phyloP scores from a whole-genome alignment of 176 grass and related monocot genomes.

The Bolboschoenus planiculmis region DNA sequence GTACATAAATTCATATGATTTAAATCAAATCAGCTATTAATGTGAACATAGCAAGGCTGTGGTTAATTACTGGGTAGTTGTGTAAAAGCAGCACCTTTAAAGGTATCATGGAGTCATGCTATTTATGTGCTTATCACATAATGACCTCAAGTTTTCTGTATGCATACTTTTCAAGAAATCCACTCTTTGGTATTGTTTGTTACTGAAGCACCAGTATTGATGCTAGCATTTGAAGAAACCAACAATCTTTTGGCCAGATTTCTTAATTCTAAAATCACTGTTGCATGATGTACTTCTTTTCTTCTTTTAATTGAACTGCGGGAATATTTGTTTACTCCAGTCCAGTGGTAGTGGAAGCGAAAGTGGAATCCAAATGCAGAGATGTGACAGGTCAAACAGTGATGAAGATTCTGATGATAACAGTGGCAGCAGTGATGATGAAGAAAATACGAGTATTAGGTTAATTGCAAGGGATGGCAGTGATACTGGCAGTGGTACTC shows the following conservation, averaged over 20 bases:
- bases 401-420: constrained; percentile 42
- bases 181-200: not conserved
- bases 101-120: not conserved
- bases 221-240: not conserved
- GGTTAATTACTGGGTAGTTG: not conserved
- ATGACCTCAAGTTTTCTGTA: not conserved
- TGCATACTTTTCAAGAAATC: not conserved
- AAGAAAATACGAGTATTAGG: constrained; percentile 39
- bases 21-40: not conserved
- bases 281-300: not conserved
- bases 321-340: constrained; percentile 33
- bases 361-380: constrained; percentile 81
- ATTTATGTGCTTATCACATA: not conserved
- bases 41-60: not conserved
- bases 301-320: constrained; percentile 15
- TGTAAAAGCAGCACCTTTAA: not conserved
- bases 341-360: constrained; percentile 84
- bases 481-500: constrained; percentile 79
- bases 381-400: constrained; percentile 44
- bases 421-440: constrained; percentile 43
- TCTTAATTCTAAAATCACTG: not conserved
- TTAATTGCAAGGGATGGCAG: constrained; percentile 69
- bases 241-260: not conserved
- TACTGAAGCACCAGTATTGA: not conserved
- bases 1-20: not conserved